Evolutionary conservation across 495 filamentous ascomycete species (phyloP).

Genomic region (Penicillium pancosmium): DNA sequence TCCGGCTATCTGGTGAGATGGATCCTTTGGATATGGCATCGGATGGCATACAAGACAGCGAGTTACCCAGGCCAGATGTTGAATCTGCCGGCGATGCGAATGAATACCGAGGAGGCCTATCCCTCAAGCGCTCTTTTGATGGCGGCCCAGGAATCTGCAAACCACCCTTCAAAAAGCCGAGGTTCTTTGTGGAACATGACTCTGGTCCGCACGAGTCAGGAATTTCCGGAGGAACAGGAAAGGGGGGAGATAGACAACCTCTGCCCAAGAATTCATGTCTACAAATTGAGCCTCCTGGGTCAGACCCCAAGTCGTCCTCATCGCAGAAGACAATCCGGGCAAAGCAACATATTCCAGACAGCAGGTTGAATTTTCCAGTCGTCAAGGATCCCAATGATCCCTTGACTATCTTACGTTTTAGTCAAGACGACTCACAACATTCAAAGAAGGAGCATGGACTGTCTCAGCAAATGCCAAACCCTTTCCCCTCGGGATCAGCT

Average conservation of each 20-base stretch:
- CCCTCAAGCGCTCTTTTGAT: conserved; percentile 12
- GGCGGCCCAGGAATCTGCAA: conserved; percentile 6
- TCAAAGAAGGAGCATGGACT: conserved; percentile 41
- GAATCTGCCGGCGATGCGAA: neutral
- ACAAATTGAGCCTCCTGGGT: conserved; percentile 7
- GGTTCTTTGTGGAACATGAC: conserved; percentile 11
- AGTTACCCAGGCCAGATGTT: neutral
- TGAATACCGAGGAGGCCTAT: neutral
- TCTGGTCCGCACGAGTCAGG: neutral
- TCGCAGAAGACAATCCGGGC: conserved; percentile 34
- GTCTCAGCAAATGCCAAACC: conserved; percentile 19
- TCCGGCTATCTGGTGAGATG: conserved; percentile 13
- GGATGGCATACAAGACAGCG: neutral
- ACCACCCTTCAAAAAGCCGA: conserved; percentile 33
- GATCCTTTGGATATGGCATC: neutral
- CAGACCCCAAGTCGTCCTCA: conserved; percentile 27
- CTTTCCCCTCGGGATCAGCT: conserved; percentile 17
- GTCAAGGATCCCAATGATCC: conserved; percentile 78
- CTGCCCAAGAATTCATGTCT: neutral
- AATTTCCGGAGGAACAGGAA: neutral
- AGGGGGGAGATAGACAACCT: neutral
- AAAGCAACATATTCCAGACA: conserved; percentile 29
- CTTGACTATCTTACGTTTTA: conserved; percentile 65
- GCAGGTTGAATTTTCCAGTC: conserved; percentile 65
- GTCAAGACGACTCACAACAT: conserved; percentile 59